Evolutionary conservation across 169 alveolate genomes (phyloP).

Genomic region (Plasmodium coatneyi): DNA sequence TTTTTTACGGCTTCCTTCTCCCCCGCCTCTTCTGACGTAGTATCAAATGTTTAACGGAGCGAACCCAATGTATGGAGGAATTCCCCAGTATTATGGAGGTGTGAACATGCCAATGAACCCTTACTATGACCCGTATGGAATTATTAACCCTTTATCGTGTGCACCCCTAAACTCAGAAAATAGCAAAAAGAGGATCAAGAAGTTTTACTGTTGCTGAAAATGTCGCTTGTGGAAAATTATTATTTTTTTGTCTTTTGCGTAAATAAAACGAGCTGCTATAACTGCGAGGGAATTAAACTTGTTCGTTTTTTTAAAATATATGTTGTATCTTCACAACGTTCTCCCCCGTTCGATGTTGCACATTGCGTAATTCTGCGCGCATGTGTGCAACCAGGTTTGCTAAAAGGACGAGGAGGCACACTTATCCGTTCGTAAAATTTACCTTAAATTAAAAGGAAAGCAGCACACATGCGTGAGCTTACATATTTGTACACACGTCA

Average conservation of each 20-base stretch:
- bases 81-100: constrained; percentile 73
- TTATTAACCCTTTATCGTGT: constrained; percentile 74
- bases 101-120: constrained; percentile 72
- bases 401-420: background rate
- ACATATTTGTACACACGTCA: background rate
- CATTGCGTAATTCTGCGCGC: background rate
- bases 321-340: background rate
- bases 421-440: background rate
- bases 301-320: background rate
- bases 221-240: background rate
- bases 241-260: background rate
- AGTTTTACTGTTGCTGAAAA: constrained; percentile 60
- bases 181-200: constrained; percentile 40
- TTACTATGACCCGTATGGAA: constrained; percentile 73
- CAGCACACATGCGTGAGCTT: background rate
- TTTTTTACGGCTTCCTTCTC: background rate
- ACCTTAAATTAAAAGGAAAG: background rate
- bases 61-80: constrained; percentile 67
- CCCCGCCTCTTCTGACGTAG: background rate
- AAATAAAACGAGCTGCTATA: background rate
- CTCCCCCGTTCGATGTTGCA: background rate
- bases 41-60: constrained; percentile 72
- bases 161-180: constrained; percentile 23
- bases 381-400: background rate
- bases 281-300: background rate